Evolutionary conservation across 495 filamentous ascomycete genomes (phyloP).

Genomic region (Tuber borchii): DNA sequence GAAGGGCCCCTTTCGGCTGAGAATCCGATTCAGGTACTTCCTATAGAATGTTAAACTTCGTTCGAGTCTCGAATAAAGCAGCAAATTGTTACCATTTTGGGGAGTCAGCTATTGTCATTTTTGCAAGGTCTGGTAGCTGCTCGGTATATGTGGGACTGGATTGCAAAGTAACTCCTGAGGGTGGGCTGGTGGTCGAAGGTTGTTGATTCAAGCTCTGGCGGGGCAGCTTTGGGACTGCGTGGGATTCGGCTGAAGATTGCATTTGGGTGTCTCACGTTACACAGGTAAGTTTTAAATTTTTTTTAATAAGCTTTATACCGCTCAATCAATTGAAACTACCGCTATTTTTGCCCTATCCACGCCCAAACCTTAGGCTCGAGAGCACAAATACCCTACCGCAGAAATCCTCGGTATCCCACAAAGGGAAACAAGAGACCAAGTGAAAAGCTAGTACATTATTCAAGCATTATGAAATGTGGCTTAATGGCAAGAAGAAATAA

Average conservation of each 20-base stretch:
- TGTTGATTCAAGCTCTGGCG: slow-evolving; percentile 25
- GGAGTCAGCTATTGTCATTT: slow-evolving; percentile 33
- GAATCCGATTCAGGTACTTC: slow-evolving; percentile 73
- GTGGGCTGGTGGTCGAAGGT: not conserved
- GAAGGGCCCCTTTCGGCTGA: slow-evolving; percentile 69
- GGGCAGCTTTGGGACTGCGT: slow-evolving; percentile 16
- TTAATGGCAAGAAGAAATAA: not conserved
- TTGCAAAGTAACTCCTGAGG: not conserved
- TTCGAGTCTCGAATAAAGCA: not conserved
- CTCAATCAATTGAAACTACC: not conserved
- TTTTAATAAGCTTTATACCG: not conserved
- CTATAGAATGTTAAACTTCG: slow-evolving; percentile 44
- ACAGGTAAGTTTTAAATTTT: not conserved
- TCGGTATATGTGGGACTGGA: slow-evolving; percentile 2
- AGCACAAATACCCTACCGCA: not conserved
- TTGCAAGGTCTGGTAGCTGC: not conserved
- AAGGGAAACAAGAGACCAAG: not conserved
- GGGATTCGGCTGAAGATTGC: not conserved
- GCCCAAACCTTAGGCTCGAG: not conserved
- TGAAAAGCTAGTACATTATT: not conserved
- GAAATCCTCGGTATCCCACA: not conserved
- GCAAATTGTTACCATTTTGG: slow-evolving; percentile 26
- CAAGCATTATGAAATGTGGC: no score
- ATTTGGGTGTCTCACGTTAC: not conserved
- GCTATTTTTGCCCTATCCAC: not conserved